Conservation (phyloP, 257 asterid genomes). For the Ilex asprella region DNA sequence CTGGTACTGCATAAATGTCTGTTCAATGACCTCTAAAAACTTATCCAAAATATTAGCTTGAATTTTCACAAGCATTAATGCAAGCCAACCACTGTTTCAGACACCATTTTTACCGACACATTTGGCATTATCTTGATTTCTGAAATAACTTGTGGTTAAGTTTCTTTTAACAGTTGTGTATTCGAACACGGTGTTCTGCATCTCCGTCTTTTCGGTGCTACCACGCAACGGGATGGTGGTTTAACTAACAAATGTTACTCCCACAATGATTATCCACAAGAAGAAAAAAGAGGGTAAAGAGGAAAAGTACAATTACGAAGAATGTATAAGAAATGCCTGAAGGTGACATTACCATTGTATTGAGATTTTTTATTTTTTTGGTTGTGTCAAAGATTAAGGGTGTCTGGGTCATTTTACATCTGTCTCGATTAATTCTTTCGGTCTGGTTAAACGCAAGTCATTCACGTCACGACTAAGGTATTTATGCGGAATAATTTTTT, state of each 20-base stretch:
- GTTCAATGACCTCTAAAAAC: no score
- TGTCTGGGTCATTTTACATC: no score
- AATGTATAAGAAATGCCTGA: constrained; percentile 15
- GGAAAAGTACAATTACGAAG: constrained; percentile 13
- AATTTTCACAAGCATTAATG: no score
- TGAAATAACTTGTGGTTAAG: neutral
- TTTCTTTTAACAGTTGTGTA: constrained; percentile 34
- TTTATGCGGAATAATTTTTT: no score
- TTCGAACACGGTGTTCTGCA: constrained; percentile 78
- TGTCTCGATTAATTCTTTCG: no score
- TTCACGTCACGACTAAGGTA: no score
- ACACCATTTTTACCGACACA: no score
- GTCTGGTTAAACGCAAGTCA: no score
- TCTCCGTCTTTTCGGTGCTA: constrained; percentile 71
- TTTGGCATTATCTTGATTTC: neutral
- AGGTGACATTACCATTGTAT: constrained; percentile 18
- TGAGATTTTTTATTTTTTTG: constrained; percentile 3
- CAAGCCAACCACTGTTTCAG: no score
- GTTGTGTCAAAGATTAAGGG: no score
- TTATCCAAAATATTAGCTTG: no score
- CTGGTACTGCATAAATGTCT: no score
- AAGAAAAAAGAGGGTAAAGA: constrained; percentile 7
- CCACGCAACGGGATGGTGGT: constrained; percentile 75
- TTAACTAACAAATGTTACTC: constrained; percentile 20
- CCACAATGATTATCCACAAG: constrained; percentile 28